phyloP scores from a whole-genome alignment of 169 alveolate genomes.

The Plasmodium relictum region DNA sequence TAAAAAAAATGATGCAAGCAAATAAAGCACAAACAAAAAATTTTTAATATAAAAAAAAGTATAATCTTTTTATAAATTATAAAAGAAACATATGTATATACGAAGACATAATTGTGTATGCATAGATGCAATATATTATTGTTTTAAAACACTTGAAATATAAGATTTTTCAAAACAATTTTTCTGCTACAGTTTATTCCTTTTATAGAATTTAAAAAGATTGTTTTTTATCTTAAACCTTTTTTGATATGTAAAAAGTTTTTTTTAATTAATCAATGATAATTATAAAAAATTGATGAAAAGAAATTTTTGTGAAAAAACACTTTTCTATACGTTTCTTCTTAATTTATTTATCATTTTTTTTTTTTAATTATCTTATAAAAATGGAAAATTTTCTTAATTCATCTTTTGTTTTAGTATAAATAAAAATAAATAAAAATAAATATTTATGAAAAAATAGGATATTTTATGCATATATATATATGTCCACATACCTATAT shows the following conservation, averaged over 20 bases:
- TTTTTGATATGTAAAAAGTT: background rate
- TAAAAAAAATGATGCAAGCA: background rate
- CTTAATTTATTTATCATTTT: slow-evolving; percentile 2
- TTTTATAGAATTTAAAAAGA: too few species aligned
- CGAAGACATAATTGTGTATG: background rate
- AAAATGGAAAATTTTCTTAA: slow-evolving; percentile 25
- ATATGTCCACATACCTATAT: background rate
- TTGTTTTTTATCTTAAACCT: background rate
- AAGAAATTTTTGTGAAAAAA: background rate
- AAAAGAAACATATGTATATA: slow-evolving; percentile 4
- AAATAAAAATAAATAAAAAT: slow-evolving; percentile 8
- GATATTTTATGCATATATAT: background rate
- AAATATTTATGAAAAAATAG: background rate
- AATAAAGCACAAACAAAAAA: background rate
- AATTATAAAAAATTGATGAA: background rate
- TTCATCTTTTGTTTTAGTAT: slow-evolving; percentile 23
- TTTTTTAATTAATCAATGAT: background rate
- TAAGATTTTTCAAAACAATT: too few species aligned
- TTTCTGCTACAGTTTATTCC: too few species aligned
- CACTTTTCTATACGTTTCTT: background rate
- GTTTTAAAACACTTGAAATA: too few species aligned
- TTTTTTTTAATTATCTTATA: slow-evolving; percentile 11
- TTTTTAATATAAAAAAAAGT: background rate
- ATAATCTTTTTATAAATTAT: background rate
- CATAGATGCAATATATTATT: background rate